Evolutionary conservation across 2,329 filamentous ascomycete genomes (phyloP).

Genomic region (Stagonosporopsis vannaccii): DNA sequence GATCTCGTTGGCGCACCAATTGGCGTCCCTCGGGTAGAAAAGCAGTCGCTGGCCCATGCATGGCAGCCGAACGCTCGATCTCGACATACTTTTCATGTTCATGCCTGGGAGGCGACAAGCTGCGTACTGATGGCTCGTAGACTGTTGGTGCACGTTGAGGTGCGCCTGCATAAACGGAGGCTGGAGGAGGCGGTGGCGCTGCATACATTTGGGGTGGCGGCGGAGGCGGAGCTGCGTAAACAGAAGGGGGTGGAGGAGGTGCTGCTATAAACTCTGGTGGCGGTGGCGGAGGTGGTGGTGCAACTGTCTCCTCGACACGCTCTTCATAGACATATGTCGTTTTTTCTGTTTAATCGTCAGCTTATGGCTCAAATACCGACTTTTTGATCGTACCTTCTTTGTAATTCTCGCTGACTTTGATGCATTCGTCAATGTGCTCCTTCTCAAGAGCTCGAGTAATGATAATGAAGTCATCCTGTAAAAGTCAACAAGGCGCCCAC

Average conservation of each 20-base stretch:
- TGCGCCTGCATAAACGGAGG: constrained; percentile 14
- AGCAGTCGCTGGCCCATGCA: constrained; percentile 56
- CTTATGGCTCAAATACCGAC: not conserved
- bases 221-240: constrained; percentile 20
- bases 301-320: constrained; percentile 23
- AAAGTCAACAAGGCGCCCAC: constrained; percentile 36
- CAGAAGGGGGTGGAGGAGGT: constrained; percentile 24
- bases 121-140: constrained; percentile 45
- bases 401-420: constrained; percentile 82
- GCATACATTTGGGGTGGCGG: constrained; percentile 23
- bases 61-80: constrained; percentile 57
- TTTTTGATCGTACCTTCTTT: constrained; percentile 52
- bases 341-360: constrained; percentile 36
- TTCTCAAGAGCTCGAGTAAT: constrained; percentile 86
- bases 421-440: constrained; percentile 88
- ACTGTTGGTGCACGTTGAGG: constrained; percentile 34
- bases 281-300: constrained; percentile 35
- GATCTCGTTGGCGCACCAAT: constrained; percentile 28
- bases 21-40: constrained; percentile 55
- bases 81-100: constrained; percentile 48
- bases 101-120: constrained; percentile 42
- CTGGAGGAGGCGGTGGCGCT: constrained; percentile 16
- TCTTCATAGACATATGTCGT: constrained; percentile 48
- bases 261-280: constrained; percentile 27
- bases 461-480: constrained; percentile 78